A percentile compares a stretch with the other conserved stretches of the same genome.
Evolutionary conservation across 257 asterid species (phyloP).

Genomic region (Asclepias syriaca): DNA sequence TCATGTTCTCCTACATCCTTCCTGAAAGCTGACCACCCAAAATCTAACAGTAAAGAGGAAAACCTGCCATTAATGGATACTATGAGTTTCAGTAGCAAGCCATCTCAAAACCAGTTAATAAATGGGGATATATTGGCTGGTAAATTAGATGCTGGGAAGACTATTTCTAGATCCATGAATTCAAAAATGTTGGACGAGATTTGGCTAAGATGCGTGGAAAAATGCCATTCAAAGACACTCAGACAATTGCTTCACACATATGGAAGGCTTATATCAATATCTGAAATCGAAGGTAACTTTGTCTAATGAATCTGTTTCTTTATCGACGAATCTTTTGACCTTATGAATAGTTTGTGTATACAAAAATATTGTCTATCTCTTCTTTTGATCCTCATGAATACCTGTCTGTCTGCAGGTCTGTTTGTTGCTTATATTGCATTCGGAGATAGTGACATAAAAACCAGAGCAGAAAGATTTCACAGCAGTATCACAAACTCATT

Average conservation of each 20-base stretch:
- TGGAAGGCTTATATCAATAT: conserved; percentile 75
- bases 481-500: conserved; percentile 92
- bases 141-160: conserved; percentile 26
- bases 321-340: not conserved
- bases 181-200: conserved; percentile 53
- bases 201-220: conserved; percentile 75
- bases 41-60: conserved; percentile 41
- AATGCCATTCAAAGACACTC: conserved; percentile 88
- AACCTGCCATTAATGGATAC: conserved; percentile 16
- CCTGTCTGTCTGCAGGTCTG: conserved; percentile 47
- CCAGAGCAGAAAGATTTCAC: conserved; percentile 86
- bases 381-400: not conserved
- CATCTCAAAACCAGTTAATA: conserved; percentile 20
- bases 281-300: conserved; percentile 67
- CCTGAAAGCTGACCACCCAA: conserved; percentile 28
- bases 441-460: conserved; percentile 54
- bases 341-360: not conserved
- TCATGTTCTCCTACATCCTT: conserved; percentile 44
- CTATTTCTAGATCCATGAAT: conserved; percentile 40
- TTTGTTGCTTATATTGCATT: conserved; percentile 79
- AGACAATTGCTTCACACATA: conserved; percentile 69
- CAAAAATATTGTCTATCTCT: not conserved
- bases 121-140: conserved; percentile 20
- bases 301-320: not conserved
- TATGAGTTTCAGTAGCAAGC: conserved; percentile 6